A percentile compares a stretch with the other conserved stretches of the same genome.
Conservation (phyloP, 2,329 filamentous ascomycete species). For the Aspergillus awamori region DNA sequence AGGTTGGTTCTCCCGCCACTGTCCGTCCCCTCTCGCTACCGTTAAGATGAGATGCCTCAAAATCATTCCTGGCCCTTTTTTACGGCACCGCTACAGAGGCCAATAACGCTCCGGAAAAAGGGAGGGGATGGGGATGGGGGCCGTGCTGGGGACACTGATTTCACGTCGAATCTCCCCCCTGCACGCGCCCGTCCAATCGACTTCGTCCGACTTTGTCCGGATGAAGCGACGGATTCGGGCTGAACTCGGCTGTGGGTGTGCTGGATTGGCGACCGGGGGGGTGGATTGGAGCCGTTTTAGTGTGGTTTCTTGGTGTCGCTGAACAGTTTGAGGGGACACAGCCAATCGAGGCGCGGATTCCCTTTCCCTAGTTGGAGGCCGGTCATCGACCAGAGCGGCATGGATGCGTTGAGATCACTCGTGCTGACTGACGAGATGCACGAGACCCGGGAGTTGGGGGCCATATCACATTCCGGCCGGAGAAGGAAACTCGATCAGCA, state of each 20-base stretch:
- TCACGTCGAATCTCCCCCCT: not conserved
- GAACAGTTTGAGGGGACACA: not conserved
- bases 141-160: not conserved
- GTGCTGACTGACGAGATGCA: not conserved
- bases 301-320: not conserved
- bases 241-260: not conserved
- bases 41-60: not conserved
- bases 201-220: slow-evolving; percentile 1
- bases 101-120: not conserved
- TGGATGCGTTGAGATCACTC: not conserved
- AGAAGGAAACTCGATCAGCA: not conserved
- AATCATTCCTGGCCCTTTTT: not conserved
- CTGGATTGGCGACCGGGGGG: not conserved
- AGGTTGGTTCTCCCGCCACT: not conserved
- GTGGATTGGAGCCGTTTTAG: not conserved
- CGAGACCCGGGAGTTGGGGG: not conserved
- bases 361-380: not conserved
- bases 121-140: not conserved
- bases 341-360: not conserved
- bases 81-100: not conserved
- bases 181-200: not conserved
- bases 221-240: slow-evolving; percentile 2
- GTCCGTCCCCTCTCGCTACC: not conserved
- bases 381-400: not conserved
- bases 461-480: not conserved